These are phyloP conservation scores for Triticum timopheevii DNA, from an alignment of 176 grass and related monocot species.

Conservation along the genomic window DNA sequence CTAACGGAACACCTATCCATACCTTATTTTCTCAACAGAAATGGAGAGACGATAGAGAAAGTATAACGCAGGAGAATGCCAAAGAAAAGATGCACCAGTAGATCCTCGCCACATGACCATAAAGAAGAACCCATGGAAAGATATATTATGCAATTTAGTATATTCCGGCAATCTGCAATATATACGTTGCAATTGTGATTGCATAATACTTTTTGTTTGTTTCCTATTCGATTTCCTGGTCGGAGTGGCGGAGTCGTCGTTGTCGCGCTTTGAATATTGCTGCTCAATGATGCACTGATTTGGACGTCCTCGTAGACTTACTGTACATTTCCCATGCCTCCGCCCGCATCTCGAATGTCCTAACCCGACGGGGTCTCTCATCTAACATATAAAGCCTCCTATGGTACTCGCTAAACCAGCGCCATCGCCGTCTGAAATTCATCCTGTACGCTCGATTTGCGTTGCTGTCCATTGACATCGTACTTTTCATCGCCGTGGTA, in stretches of 20 bases:
- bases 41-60: too few species aligned
- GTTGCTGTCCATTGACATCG: too few species aligned
- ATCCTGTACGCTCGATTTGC: too few species aligned
- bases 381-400: too few species aligned
- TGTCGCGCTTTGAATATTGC: background rate
- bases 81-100: background rate
- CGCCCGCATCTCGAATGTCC: background rate
- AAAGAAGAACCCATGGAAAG: background rate
- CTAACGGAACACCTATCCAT: too few species aligned
- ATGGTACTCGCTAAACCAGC: too few species aligned
- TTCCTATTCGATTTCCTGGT: background rate
- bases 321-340: background rate
- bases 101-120: background rate
- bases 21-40: background rate
- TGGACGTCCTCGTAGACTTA: slow-evolving; percentile 26
- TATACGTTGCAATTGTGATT: background rate
- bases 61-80: too few species aligned
- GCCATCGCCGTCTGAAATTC: too few species aligned
- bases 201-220: background rate
- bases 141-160: background rate
- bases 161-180: background rate
- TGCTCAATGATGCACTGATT: slow-evolving; percentile 19
- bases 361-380: background rate
- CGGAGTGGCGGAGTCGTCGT: background rate
- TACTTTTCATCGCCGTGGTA: too few species aligned